These are phyloP conservation scores for Trypethelium eluteriae DNA, from an alignment of 495 filamentous ascomycete genomes.

Conservation along the genomic window DNA sequence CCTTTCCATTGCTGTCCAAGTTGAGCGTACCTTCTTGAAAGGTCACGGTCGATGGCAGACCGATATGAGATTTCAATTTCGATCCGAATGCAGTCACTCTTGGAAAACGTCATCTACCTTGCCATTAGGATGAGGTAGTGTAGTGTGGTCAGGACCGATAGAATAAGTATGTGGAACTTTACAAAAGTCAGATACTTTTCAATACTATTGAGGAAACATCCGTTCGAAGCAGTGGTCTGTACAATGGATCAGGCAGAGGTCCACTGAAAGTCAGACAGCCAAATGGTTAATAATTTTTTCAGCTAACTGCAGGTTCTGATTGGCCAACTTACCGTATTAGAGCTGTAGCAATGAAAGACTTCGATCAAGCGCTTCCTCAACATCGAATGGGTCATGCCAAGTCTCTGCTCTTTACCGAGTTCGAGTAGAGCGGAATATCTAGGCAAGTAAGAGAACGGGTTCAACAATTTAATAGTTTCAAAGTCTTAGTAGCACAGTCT, in stretches of 20 bases:
- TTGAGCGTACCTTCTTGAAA: conserved; percentile 21
- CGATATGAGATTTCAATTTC: background rate
- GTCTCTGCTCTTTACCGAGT: conserved; percentile 18
- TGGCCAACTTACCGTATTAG: conserved; percentile 40
- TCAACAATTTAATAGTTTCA: conserved; percentile 26
- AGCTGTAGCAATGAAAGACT: conserved; percentile 52
- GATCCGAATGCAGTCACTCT: too few relatives aligned
- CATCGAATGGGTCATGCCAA: conserved; percentile 37
- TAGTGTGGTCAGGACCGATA: background rate
- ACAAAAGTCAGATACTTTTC: too few relatives aligned
- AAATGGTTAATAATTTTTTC: too few relatives aligned
- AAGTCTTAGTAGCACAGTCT: too few relatives aligned
- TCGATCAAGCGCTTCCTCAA: conserved; percentile 43
- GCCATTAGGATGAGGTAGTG: background rate
- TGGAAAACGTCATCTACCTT: background rate
- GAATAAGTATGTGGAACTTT: conserved; percentile 33
- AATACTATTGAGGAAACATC: too few relatives aligned
- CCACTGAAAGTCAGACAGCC: conserved; percentile 32
- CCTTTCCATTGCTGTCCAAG: conserved; percentile 48
- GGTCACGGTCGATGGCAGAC: background rate
- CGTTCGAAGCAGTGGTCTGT: too few relatives aligned
- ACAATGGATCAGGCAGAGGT: conserved; percentile 63
- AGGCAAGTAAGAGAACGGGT: conserved; percentile 29
- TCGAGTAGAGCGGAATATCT: conserved; percentile 20
- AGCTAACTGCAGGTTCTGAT: too few relatives aligned